Percentiles rank a stretch among this genome's conserved stretches.
phyloP scores from a whole-genome alignment of 23 red algal species.

The Cyanidiococcus yangmingshanensis region DNA sequence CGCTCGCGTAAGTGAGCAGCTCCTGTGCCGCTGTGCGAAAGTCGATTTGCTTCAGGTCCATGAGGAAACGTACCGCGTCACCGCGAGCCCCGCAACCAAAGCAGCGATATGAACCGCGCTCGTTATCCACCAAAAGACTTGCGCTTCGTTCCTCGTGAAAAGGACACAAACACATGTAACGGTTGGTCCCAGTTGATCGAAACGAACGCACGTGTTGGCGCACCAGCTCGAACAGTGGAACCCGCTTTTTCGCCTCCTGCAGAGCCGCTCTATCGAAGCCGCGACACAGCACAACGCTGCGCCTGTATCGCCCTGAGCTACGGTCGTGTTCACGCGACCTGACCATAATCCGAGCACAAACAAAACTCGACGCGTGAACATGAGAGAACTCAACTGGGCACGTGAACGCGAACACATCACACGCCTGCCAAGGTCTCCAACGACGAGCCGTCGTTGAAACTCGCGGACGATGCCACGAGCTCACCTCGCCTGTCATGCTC shows the following conservation, averaged over 20 bases:
- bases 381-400: too few relatives aligned
- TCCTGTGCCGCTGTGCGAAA: conserved; percentile 35
- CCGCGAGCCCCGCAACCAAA: conserved; percentile 74
- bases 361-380: too few relatives aligned
- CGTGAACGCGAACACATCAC: too few relatives aligned
- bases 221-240: background rate
- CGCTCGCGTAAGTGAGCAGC: background rate
- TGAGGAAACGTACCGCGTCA: conserved; percentile 44
- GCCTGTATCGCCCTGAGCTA: too few relatives aligned
- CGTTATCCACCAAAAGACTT: conserved; percentile 37
- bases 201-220: background rate
- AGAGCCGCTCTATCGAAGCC: background rate
- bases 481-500: too few relatives aligned
- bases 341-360: too few relatives aligned
- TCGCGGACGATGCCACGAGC: too few relatives aligned
- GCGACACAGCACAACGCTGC: background rate
- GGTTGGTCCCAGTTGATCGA: background rate
- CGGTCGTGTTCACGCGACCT: too few relatives aligned
- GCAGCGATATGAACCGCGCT: conserved; percentile 40
- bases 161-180: conserved; percentile 35
- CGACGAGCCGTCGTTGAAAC: too few relatives aligned
- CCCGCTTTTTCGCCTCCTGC: background rate
- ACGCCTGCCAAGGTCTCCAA: too few relatives aligned
- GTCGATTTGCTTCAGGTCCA: conserved; percentile 20
- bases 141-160: conserved; percentile 76